Conservation (phyloP, 108 stramenopile genomes). For the Skeletonema costatum region DNA sequence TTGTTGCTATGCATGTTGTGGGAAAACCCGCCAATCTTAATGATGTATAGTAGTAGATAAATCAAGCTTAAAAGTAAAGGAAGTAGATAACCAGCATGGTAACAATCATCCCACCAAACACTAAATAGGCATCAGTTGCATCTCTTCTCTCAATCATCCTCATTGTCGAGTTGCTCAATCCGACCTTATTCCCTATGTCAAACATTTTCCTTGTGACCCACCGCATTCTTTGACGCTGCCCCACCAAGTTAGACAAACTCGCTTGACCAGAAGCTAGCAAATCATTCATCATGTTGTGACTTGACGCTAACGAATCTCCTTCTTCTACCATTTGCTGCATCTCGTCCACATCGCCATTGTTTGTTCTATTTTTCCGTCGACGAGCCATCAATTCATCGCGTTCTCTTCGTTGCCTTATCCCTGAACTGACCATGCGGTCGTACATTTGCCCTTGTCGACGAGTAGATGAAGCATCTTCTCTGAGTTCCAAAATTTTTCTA, state of each 20-base stretch:
- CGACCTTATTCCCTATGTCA: slow-evolving; percentile 76
- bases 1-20: slow-evolving; percentile 89
- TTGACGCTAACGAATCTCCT: slow-evolving; percentile 61
- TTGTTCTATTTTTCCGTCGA: slow-evolving; percentile 43
- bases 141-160: slow-evolving; percentile 86
- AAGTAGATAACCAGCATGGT: slow-evolving; percentile 82
- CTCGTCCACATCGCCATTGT: slow-evolving; percentile 41
- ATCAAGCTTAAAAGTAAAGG: slow-evolving; percentile 57
- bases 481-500: slow-evolving; percentile 79
- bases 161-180: slow-evolving; percentile 82
- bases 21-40: slow-evolving; percentile 36
- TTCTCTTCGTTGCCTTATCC: slow-evolving; percentile 71
- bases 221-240: slow-evolving; percentile 67
- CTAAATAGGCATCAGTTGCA: slow-evolving; percentile 87
- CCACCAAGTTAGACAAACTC: slow-evolving; percentile 56
- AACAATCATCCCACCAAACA: slow-evolving; percentile 77
- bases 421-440: slow-evolving; percentile 70
- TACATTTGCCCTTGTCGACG: slow-evolving; percentile 73
- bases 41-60: not conserved
- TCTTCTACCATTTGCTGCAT: slow-evolving; percentile 77
- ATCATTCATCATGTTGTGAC: slow-evolving; percentile 73
- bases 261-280: slow-evolving; percentile 70
- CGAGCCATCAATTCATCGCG: slow-evolving; percentile 75
- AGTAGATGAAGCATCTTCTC: slow-evolving; percentile 67
- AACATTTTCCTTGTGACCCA: slow-evolving; percentile 68